Evolutionary conservation across 495 filamentous ascomycete genomes (phyloP).

Genomic region (Thermothielavioides terrestris): DNA sequence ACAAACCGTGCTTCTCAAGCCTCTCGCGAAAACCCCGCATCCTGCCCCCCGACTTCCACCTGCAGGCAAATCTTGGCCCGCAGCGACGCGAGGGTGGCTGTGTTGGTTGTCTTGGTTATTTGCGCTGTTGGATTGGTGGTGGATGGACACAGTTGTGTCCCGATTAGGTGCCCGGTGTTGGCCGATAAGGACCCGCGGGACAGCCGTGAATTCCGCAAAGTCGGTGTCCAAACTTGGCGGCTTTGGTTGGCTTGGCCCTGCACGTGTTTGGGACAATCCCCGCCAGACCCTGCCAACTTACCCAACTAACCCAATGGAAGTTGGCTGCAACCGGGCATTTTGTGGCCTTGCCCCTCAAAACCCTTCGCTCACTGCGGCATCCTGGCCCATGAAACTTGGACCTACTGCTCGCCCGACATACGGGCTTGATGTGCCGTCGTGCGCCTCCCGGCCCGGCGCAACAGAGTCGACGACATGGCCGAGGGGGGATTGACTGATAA

Average conservation of each 20-base stretch:
- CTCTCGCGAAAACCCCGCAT: background rate
- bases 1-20: background rate
- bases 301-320: too few relatives aligned
- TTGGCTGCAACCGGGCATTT: too few relatives aligned
- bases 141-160: background rate
- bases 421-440: background rate
- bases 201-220: background rate
- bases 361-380: background rate
- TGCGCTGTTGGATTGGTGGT: background rate
- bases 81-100: background rate
- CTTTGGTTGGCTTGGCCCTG: background rate
- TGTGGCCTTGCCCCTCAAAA: background rate
- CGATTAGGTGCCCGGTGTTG: too few relatives aligned
- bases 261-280: too few relatives aligned
- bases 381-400: background rate
- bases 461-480: constrained; percentile 12
- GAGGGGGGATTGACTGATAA: background rate
- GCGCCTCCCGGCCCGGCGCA: background rate
- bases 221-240: background rate
- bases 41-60: background rate
- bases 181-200: too few relatives aligned
- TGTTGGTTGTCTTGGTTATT: background rate
- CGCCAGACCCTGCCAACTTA: too few relatives aligned
- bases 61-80: background rate
- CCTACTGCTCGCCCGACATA: background rate